These are phyloP conservation scores for Lactarius quietus DNA, from an alignment of 768 basidiomycete species.

Conservation along the genomic window DNA sequence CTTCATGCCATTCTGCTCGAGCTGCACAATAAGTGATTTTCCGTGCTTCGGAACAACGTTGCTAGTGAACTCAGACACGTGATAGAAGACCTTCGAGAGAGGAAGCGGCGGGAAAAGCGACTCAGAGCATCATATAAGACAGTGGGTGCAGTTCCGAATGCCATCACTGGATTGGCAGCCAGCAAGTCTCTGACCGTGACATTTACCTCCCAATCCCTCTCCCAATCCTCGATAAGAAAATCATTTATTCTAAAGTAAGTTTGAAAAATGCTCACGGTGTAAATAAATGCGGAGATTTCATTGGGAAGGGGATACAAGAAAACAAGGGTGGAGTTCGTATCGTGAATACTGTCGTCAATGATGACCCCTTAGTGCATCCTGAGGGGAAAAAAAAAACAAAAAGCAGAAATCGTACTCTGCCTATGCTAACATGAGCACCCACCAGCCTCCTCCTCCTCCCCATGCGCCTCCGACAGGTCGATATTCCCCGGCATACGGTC, in stretches of 20 bases:
- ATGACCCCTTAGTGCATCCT: not conserved
- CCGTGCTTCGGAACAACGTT: conserved; percentile 85
- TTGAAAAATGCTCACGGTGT: not conserved
- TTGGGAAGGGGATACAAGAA: not conserved
- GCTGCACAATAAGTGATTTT: conserved; percentile 79
- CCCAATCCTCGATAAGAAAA: not conserved
- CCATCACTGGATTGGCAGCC: conserved; percentile 79
- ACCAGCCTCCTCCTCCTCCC: conserved; percentile 28
- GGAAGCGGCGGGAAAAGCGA: conserved; percentile 78
- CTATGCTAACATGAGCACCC: conserved; percentile 36
- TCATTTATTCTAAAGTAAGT: not conserved
- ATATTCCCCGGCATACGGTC: conserved; percentile 45
- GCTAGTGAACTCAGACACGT: conserved; percentile 37
- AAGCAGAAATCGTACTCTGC: not conserved
- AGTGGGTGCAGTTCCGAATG: conserved; percentile 89
- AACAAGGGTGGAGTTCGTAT: not conserved
- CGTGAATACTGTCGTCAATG: not conserved
- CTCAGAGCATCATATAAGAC: conserved; percentile 44
- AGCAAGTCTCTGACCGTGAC: too few relatives aligned
- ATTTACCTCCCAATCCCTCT: too few relatives aligned
- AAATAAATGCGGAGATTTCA: not conserved
- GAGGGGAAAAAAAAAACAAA: not conserved
- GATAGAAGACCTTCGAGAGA: conserved; percentile 71
- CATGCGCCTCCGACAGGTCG: conserved; percentile 30
- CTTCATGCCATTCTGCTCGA: conserved; percentile 92